A percentile compares a stretch with the other conserved stretches of the same genome.
These are phyloP conservation scores for Luffa acutangula DNA, from an alignment of 306 rosid genomes.

Conservation along the genomic window DNA sequence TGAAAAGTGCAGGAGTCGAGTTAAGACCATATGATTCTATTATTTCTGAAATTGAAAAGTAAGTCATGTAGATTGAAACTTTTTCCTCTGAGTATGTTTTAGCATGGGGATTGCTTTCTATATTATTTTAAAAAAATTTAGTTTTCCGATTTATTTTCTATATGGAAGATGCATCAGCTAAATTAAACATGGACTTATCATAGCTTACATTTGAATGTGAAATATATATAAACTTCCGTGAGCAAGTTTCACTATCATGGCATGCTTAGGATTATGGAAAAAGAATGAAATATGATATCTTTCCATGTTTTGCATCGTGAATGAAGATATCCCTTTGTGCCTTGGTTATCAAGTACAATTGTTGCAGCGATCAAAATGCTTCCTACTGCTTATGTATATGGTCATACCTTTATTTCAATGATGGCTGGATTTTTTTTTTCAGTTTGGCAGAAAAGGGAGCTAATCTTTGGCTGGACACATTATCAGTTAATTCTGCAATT, in stretches of 20 bases:
- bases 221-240: neutral
- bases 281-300: neutral
- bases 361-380: neutral
- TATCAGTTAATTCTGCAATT: conserved; percentile 85
- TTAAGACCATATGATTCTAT: conserved; percentile 68
- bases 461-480: conserved; percentile 74
- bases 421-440: conserved; percentile 15
- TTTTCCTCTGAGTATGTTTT: neutral
- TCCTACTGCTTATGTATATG: neutral
- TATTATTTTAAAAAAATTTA: neutral
- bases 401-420: neutral
- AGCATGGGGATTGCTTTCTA: neutral
- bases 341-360: neutral
- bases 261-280: neutral
- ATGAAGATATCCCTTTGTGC: neutral
- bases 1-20: conserved; percentile 66
- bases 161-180: neutral
- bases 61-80: conserved; percentile 1
- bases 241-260: conserved; percentile 1
- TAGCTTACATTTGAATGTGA: neutral
- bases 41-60: conserved; percentile 74
- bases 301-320: neutral
- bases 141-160: neutral
- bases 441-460: conserved; percentile 68
- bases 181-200: neutral